Base-by-base conservation (phyloP, 1,284 basidiomycete genomes). In the Microstroma glucosiphilum region DNA sequence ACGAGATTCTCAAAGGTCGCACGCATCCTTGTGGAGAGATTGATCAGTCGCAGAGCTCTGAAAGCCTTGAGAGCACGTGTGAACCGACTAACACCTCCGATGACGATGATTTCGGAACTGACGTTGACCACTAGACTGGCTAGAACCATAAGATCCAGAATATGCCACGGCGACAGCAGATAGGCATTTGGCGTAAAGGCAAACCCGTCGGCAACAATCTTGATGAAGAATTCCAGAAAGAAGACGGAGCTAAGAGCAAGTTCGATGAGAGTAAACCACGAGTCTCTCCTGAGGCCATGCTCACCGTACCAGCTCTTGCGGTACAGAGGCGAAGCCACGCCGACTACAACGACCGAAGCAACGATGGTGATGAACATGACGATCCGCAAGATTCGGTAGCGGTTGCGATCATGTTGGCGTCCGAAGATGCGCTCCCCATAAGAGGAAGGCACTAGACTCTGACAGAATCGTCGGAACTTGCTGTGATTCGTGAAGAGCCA, bases 171-270 rank as follows among this genome's bases (percentile, higher is more conserved):
- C 65, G 89, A 91, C 17, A 88, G 86, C 37, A 96, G 80, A 76
- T 97, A 97, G 0, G 92, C 92, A 73, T 96, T 97, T 0, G 94
- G 94, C 0, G 92, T 89, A 80, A 96, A 93, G 0, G 72, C 70
- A 40, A 80, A 89, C 0, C 94, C 94, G 73, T 98, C 94, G 0
- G 94, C 94, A 56, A 92, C 82, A 73, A 96, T 82, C 81, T 97
- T 93, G 85, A 96, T 87, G 66, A 89, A 65, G 69, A 94, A 92
- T 78, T 98, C 94, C 60, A 88, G 67, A 57, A 96, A 80, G 46
- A 97, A 88, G 7, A 88, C 82, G 58, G 88, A 81, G 1, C 88
- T 89, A 57, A 97, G 88, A 0, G 85, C 82, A 0, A 85, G 82
- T 78, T 97, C 93, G 1, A 88, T 85, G 55, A 93, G 82, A 70